Evolutionary conservation across 495 filamentous ascomycete genomes (phyloP).

Genomic region (Penicillium mononematosum): DNA sequence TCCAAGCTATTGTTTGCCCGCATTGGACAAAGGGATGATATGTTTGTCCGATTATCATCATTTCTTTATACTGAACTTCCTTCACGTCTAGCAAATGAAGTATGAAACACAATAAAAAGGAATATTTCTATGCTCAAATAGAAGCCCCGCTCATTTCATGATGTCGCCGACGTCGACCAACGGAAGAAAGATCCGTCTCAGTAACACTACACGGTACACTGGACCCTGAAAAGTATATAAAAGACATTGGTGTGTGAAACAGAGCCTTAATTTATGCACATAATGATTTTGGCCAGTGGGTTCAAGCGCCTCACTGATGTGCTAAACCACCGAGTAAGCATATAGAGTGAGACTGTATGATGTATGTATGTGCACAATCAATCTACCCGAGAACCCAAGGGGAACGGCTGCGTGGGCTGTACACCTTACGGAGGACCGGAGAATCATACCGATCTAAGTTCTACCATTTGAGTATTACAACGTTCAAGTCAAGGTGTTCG

Average conservation of each 20-base stretch:
- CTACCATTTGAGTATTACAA: neutral
- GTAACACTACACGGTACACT: neutral
- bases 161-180: neutral
- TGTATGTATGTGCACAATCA: neutral
- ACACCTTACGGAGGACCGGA: neutral
- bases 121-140: neutral
- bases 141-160: neutral
- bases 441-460: neutral
- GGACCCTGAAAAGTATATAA: neutral
- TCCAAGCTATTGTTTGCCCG: neutral
- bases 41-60: neutral
- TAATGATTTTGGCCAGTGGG: neutral
- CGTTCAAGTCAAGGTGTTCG: neutral
- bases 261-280: neutral
- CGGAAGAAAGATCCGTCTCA: neutral
- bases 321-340: neutral
- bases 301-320: neutral
- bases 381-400: neutral
- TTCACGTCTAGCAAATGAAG: neutral
- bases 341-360: neutral
- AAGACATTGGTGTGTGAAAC: neutral
- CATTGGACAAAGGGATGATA: constrained; percentile 1
- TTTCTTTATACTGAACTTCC: no score
- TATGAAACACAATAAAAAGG: neutral
- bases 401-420: neutral